Evolutionary conservation across 768 basidiomycete species (phyloP), one percentile per base, ranked within the genome.

Genomic region (Dioszegia aurantiaca): DNA sequence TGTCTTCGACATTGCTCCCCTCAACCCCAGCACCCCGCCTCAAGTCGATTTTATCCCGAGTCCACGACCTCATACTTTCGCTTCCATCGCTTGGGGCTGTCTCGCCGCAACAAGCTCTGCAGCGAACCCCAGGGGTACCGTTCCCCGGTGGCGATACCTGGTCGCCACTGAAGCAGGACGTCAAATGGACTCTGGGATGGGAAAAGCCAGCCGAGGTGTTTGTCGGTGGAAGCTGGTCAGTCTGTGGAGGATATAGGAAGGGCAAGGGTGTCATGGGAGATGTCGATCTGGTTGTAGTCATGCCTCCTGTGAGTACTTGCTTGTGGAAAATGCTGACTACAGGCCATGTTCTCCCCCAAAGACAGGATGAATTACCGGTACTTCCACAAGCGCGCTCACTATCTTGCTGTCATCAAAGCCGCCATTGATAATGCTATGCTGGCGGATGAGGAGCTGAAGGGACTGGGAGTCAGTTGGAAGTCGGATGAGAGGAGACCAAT

Each of bases 331-430:
- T 37, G 47, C 54, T 46, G 30, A 49, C n/a, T 45, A n/a, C 61
- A 79, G 79, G 39, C 62, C 24, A 79, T 95, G n/a, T 93, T 98
- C 69, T 90, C 94, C 79, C 90, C 93, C 69, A 99, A 98, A 73
- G 93, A 98, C 71, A 89, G 90, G 63, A 80, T 91, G 57, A 87
- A 92, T 70, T 83, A 85, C 8, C 84, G 95, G 11, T 91, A 87
- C 74, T 93, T 94, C 73, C 87, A 93, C 72, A 98, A 98, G 72
- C 82, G 89, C 37, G 86, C 90, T 0, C 91, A 87, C 72, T 99
- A 90, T 77, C 82, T 97, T 19, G 87, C 91, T 6, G 83, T 83
- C 3, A 79, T 98, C 43, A 88, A 89, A 1, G 80, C 82, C 8
- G 82, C 83, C 1, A 73, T 91, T 37, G 30, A 43, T 11, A 52